Evolutionary conservation across 1,284 basidiomycete species (phyloP).

Genomic region (Exobasidium cylindrosporum): DNA sequence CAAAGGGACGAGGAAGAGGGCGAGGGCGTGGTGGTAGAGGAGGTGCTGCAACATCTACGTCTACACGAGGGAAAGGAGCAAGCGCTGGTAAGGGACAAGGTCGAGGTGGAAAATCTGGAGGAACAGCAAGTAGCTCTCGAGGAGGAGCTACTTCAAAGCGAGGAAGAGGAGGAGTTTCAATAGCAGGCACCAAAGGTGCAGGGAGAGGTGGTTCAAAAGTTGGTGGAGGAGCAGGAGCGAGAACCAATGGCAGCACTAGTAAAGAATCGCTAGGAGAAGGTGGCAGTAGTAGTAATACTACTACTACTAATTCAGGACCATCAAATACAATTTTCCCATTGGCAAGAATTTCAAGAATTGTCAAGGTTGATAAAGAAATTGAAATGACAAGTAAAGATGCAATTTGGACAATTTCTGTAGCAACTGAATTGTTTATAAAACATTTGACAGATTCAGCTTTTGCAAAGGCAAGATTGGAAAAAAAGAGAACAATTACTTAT

Average conservation of each 20-base stretch:
- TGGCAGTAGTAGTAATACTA: background rate
- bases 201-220: background rate
- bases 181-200: background rate
- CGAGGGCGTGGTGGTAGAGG: constrained; percentile 3
- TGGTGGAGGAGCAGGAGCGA: background rate
- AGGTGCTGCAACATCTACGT: background rate
- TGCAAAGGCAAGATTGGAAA: constrained; percentile 5
- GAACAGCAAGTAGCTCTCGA: constrained; percentile 1
- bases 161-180: background rate
- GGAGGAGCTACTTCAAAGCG: constrained; percentile 10
- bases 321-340: constrained; percentile 8
- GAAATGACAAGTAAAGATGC: constrained; percentile 13
- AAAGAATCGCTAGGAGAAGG: background rate
- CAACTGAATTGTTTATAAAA: constrained; percentile 13
- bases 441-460: constrained; percentile 10
- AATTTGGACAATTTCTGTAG: constrained; percentile 10
- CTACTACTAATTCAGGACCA: background rate
- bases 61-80: background rate
- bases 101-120: background rate
- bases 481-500: constrained; percentile 7
- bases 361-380: constrained; percentile 9
- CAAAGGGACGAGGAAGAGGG: background rate
- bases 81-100: background rate
- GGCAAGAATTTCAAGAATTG: constrained; percentile 12
- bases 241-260: constrained; percentile 2